A percentile compares a stretch with the other conserved stretches of the same genome.
Evolutionary conservation across 2,329 filamentous ascomycete genomes (phyloP).

Genomic region (Berkeleyomyces basicola): DNA sequence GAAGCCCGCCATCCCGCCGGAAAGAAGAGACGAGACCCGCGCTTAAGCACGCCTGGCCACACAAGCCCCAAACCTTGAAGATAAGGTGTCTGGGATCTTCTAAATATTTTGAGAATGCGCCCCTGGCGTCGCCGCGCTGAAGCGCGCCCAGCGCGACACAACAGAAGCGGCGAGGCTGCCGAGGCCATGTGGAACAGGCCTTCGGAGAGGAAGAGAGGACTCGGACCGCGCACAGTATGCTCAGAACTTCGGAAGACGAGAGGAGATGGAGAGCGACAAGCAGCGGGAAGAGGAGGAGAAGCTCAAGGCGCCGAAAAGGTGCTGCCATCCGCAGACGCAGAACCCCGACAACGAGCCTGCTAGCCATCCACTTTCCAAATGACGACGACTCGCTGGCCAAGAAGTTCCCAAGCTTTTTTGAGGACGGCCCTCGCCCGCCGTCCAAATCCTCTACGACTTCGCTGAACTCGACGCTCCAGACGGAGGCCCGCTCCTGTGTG

Average conservation of each 20-base stretch:
- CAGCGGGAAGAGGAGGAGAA: conserved; percentile 24
- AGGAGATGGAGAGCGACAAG: conserved; percentile 29
- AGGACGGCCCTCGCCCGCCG: conserved; percentile 37
- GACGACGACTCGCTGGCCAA: conserved; percentile 30
- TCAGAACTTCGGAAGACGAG: conserved; percentile 45
- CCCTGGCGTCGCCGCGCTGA: conserved; percentile 40
- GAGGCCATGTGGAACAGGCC: conserved; percentile 31
- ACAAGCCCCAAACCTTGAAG: conserved; percentile 69
- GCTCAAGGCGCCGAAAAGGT: conserved; percentile 6
- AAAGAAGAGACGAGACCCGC: conserved; percentile 76
- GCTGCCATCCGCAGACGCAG: conserved; percentile 38
- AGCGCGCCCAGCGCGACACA: conserved; percentile 38
- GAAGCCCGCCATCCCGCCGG: conserved; percentile 62
- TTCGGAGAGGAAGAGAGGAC: conserved; percentile 29
- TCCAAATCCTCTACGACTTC: conserved; percentile 95
- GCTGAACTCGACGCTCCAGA: conserved; percentile 76
- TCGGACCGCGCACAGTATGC: conserved; percentile 65
- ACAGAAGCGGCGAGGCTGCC: conserved; percentile 34
- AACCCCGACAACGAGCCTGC: conserved; percentile 33
- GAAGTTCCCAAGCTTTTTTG: conserved; percentile 47
- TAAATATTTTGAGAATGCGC: conserved; percentile 35
- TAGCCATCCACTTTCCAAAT: conserved; percentile 13
- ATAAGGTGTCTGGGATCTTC: conserved; percentile 81
- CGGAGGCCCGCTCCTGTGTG: conserved; percentile 61
- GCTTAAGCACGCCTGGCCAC: conserved; percentile 56